Percentiles rank a stretch among this genome's conserved stretches.
phyloP scores from a whole-genome alignment of 2,329 filamentous ascomycete genomes.

The Botrytis deweyae region DNA sequence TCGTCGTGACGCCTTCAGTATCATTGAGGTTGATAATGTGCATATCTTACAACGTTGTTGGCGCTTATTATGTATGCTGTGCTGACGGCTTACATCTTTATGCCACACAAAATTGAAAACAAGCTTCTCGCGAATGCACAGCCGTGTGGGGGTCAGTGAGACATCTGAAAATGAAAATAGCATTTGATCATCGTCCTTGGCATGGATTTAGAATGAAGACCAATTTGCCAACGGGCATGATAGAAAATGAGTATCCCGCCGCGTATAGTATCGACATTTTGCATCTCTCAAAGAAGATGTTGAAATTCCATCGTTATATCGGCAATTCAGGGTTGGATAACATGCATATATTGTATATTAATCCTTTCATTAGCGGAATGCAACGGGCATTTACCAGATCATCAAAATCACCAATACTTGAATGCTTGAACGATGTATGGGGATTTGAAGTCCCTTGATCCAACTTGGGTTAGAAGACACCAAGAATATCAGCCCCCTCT shows the following conservation, averaged over 20 bases:
- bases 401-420: neutral
- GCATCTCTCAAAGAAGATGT: neutral
- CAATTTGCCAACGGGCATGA: neutral
- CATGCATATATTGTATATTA: neutral
- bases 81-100: neutral
- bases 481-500: neutral
- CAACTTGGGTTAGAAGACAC: neutral
- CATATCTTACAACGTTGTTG: neutral
- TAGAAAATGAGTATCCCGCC: neutral
- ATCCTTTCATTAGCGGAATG: neutral
- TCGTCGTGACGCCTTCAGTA: neutral
- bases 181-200: neutral
- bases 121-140: slow-evolving; percentile 12
- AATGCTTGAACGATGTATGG: neutral
- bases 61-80: slow-evolving; percentile 10
- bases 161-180: neutral
- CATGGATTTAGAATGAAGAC: neutral
- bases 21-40: neutral
- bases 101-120: slow-evolving; percentile 9
- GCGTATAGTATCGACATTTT: neutral
- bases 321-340: neutral
- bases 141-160: neutral
- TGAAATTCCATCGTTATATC: neutral
- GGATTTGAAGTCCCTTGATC: neutral
- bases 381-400: neutral